Percentiles rank a stretch among this genome's conserved stretches.
Conservation (phyloP, 331 rosid genomes). For the Cucumis variabilis region DNA sequence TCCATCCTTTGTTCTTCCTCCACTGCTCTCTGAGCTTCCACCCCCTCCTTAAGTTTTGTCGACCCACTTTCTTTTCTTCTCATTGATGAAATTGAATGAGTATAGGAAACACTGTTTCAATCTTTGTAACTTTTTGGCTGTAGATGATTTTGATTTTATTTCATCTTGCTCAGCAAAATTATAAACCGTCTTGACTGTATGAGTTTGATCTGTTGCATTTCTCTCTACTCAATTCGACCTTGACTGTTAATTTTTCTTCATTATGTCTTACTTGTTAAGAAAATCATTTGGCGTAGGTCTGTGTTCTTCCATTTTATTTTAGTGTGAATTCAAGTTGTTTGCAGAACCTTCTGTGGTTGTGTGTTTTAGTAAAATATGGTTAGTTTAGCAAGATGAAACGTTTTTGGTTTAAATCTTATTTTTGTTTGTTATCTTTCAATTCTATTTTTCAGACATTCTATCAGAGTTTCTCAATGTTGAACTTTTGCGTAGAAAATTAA, state of each 20-base stretch:
- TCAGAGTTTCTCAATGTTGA: neutral
- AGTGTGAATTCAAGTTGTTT: neutral
- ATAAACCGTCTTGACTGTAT: neutral
- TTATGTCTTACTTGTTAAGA: neutral
- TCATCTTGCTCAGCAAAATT: neutral
- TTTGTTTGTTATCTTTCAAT: neutral
- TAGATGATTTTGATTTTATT: neutral
- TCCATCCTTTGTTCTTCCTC: neutral
- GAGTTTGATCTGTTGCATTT: neutral
- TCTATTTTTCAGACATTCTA: neutral
- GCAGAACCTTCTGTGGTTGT: constrained; percentile 9
- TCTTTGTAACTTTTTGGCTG: neutral
- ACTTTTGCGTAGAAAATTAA: neutral
- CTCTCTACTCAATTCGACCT: neutral
- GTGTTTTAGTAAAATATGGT: neutral
- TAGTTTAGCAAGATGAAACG: neutral
- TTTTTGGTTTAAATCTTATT: neutral
- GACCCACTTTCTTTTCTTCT: neutral
- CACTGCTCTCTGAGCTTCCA: neutral
- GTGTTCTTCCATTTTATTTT: neutral
- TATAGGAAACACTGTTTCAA: neutral
- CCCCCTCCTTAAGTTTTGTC: neutral
- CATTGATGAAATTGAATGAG: neutral
- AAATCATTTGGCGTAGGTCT: constrained; percentile 25
- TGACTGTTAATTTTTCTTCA: too few relatives aligned